Evolutionary conservation across 495 filamentous ascomycete genomes (phyloP).

Genomic region (Platismatia glauca): DNA sequence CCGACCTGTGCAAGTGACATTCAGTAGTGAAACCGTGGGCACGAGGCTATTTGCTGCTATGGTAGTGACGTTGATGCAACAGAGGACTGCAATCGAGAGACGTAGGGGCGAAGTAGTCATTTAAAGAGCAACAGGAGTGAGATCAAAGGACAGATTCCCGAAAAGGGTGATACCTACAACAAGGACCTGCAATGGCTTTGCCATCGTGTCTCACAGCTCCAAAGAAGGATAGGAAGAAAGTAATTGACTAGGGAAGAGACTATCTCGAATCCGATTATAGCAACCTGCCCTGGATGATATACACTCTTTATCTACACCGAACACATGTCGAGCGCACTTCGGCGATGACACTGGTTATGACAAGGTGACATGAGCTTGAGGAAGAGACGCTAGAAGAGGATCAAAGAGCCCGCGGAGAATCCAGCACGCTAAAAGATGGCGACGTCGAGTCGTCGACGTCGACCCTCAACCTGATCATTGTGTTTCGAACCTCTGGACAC

Average conservation of each 20-base stretch:
- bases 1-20: slow-evolving; percentile 32
- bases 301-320: not conserved
- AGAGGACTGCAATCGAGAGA: not conserved
- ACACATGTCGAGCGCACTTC: not conserved
- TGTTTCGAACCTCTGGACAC: not conserved
- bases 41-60: not conserved
- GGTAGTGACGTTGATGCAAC: not conserved
- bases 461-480: not conserved
- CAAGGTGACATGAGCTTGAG: not conserved
- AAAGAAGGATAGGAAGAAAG: not conserved
- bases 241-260: not conserved
- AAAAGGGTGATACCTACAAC: slow-evolving; percentile 2
- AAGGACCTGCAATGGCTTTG: slow-evolving; percentile 1
- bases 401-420: not conserved
- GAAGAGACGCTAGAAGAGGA: not conserved
- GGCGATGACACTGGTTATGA: not conserved
- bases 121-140: not conserved
- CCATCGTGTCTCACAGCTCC: not conserved
- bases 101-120: not conserved
- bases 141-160: not conserved
- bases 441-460: not conserved
- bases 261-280: not conserved
- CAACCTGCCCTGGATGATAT: not conserved
- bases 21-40: not conserved
- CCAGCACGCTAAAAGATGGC: not conserved